A percentile compares a stretch with the other conserved stretches of the same genome.
These are phyloP conservation scores for Suhomyces xylopsoci DNA, from an alignment of 805 yeast species.

Conservation along the genomic window DNA sequence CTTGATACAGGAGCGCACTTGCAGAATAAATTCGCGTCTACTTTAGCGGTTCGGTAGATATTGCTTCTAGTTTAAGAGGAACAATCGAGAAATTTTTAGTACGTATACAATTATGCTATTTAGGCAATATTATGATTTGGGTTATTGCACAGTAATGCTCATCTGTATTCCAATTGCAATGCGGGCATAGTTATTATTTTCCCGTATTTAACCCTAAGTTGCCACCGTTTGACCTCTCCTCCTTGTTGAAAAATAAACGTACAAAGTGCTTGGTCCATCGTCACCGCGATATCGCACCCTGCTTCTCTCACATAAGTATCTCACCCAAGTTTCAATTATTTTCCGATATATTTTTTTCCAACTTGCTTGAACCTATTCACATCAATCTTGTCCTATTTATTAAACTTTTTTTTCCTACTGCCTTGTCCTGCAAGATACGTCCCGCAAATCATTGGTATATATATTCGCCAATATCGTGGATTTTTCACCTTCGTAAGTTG, in stretches of 20 bases:
- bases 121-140: background rate
- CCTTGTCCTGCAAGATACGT: background rate
- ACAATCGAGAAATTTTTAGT: background rate
- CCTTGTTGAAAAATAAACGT: background rate
- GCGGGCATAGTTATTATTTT: background rate
- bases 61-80: background rate
- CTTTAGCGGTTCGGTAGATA: background rate
- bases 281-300: background rate
- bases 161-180: background rate
- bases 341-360: background rate
- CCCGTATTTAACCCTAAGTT: background rate
- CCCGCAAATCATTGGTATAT: background rate
- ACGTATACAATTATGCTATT: background rate
- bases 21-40: background rate
- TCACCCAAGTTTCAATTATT: background rate
- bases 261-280: background rate
- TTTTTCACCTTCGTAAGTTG: background rate
- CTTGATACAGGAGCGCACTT: background rate
- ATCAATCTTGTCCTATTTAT: background rate
- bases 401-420: background rate
- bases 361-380: background rate
- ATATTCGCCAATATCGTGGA: background rate
- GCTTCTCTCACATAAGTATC: background rate
- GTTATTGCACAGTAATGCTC: background rate
- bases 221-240: background rate